Base-by-base conservation (phyloP, 257 asterid species). In the Mentha longifolia region DNA sequence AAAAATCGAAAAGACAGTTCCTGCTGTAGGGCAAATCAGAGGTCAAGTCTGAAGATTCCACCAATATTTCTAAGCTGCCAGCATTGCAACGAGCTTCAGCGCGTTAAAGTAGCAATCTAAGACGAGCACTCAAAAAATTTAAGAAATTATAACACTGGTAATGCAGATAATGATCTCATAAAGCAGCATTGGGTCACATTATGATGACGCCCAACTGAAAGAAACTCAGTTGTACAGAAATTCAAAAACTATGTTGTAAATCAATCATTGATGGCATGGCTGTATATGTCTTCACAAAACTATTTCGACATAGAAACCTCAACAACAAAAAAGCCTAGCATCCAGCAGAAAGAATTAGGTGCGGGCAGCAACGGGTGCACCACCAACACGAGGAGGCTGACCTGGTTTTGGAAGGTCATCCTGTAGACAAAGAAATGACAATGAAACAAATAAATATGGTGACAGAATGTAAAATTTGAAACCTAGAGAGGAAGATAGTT, bases 361-460 rank as follows among this genome's bases (percentile, higher is more conserved):
- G 5, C 96, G 92, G 31, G 89, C 82, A 25, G 92, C 88, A 46
- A 54, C 70, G 1, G 95, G 95, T 17, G 96, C 78, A 56, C 91
- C 95, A 49, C 87, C 84, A 17, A 58, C 72, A 16, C 97, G 96
- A 31, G 95, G 91, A 55, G 92, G 77, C 74, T 91, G 97, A 39
- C 91, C 91, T 13, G 92, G 86, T 82, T 79, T 89, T 7, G 91
- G 96, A 19, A 62, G n/a, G 66, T 91, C 97, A 80, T 91, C 97
- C 97, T 91, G 84, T 37, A 72, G 25, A 49, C 6, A 19, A 7
- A 14, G 19, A 20, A 63, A 30, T 3, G 14, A 9, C 42, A 55
- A 31, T 3, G 3, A 0, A 35, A 19, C 3, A 61, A 13, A n/a
- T 19, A 8, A 66, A 7, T 58, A 16, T 15, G 43, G 22, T 43